phyloP scores from a whole-genome alignment of 2,329 filamentous ascomycete species.

The Calonectria ilicicola region DNA sequence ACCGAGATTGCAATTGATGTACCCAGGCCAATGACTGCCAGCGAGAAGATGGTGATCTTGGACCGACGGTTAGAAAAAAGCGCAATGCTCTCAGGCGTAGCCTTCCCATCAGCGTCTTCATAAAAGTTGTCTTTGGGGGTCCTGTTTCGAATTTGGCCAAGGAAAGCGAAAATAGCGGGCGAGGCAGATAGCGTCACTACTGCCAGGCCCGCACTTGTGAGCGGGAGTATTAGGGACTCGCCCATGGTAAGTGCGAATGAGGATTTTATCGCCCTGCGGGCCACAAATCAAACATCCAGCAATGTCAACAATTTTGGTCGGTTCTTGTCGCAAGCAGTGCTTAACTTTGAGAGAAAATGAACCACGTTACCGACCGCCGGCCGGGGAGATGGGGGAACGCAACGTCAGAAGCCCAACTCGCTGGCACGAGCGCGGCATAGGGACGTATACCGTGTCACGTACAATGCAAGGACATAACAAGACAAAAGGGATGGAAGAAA shows the following conservation, averaged over 20 bases:
- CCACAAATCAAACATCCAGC: not conserved
- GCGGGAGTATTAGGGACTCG: constrained; percentile 35
- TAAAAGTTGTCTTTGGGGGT: constrained; percentile 64
- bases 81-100: constrained; percentile 71
- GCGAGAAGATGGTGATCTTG: constrained; percentile 65
- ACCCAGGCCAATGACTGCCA: constrained; percentile 65
- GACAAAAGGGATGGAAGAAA: not conserved
- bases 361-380: not conserved
- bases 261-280: not conserved
- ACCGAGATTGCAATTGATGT: constrained; percentile 69
- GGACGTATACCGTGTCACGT: not conserved
- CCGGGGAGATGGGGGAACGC: not conserved
- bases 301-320: not conserved
- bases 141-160: constrained; percentile 49
- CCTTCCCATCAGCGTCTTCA: constrained; percentile 76
- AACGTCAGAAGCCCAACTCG: not conserved
- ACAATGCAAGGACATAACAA: not conserved
- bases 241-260: constrained; percentile 27
- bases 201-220: constrained; percentile 49
- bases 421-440: not conserved
- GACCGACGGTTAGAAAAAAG: constrained; percentile 72
- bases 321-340: not conserved
- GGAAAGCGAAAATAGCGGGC: constrained; percentile 50
- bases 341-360: not conserved
- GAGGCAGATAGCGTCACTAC: constrained; percentile 51